phyloP scores from a whole-genome alignment of 2,329 filamentous ascomycete genomes.

The Alternaria burnsii region DNA sequence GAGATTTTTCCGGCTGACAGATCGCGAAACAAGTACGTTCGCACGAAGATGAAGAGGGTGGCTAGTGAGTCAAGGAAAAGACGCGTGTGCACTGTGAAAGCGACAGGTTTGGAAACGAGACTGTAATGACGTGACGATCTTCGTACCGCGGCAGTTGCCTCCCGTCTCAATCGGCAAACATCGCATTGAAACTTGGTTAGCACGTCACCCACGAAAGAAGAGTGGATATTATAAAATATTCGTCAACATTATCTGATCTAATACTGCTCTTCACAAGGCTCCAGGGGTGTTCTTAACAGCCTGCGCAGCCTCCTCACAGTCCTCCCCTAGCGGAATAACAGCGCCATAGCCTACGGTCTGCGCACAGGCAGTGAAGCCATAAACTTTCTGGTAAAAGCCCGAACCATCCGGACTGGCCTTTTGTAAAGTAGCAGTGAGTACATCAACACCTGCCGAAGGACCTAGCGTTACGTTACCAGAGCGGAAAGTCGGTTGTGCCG shows the following conservation, averaged over 20 bases:
- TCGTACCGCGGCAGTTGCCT: background rate
- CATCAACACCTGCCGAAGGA: slow-evolving; percentile 10
- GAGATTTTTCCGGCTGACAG: background rate
- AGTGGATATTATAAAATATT: background rate
- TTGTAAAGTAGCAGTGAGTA: slow-evolving; percentile 6
- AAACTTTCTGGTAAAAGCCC: slow-evolving; percentile 9
- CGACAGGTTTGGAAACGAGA: background rate
- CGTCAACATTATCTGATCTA: background rate
- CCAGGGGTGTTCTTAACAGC: slow-evolving; percentile 10
- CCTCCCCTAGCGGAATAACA: slow-evolving; percentile 16
- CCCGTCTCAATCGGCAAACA: background rate
- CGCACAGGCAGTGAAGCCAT: slow-evolving; percentile 20
- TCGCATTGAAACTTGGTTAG: background rate
- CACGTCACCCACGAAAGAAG: background rate
- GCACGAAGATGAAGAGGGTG: background rate
- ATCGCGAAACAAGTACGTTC: background rate
- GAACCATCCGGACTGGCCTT: slow-evolving; percentile 12
- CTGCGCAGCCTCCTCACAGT: slow-evolving; percentile 19
- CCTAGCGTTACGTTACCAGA: slow-evolving; percentile 20
- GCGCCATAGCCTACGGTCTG: slow-evolving; percentile 20
- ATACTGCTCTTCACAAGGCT: slow-evolving; percentile 4
- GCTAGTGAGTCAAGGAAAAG: background rate
- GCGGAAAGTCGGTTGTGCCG: slow-evolving; percentile 13
- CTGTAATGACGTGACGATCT: background rate
- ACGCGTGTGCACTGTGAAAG: background rate